Percentiles rank a stretch among this genome's conserved stretches.
Conservation (phyloP, 257 asterid species). For the Solanum arcanum region DNA sequence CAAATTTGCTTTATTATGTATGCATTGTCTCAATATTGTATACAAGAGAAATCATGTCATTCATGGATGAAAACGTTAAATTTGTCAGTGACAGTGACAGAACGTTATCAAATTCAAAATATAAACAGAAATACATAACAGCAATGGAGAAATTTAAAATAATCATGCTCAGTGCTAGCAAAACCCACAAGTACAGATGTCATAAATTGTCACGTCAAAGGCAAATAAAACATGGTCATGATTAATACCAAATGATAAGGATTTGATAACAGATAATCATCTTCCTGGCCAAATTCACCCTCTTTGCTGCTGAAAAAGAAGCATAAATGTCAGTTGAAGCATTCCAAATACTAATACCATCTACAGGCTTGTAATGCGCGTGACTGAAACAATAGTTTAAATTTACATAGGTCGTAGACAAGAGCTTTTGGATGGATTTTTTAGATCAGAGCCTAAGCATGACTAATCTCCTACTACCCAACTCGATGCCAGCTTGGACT, state of each 20-base stretch:
- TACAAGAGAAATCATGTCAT: background rate
- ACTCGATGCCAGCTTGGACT: background rate
- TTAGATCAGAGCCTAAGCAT: background rate
- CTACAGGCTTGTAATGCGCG: background rate
- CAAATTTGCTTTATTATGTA: background rate
- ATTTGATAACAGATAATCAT: conserved; percentile 74
- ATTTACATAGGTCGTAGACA: background rate
- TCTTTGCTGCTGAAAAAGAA: conserved; percentile 74
- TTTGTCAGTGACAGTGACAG: background rate
- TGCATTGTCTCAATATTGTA: background rate
- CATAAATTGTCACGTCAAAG: background rate
- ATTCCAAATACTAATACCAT: conserved; percentile 11
- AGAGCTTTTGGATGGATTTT: background rate
- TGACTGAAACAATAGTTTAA: background rate
- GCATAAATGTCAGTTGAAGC: conserved; percentile 7
- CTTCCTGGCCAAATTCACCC: conserved; percentile 70
- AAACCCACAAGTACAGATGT: background rate
- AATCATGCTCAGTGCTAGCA: background rate
- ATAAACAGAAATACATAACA: background rate
- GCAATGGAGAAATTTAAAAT: background rate
- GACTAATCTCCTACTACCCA: background rate
- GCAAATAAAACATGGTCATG: background rate
- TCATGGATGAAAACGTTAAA: background rate
- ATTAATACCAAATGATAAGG: conserved; percentile 91
- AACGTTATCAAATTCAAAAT: background rate